Conservation (phyloP, 768 basidiomycete genomes). For the Collybia mongolica region DNA sequence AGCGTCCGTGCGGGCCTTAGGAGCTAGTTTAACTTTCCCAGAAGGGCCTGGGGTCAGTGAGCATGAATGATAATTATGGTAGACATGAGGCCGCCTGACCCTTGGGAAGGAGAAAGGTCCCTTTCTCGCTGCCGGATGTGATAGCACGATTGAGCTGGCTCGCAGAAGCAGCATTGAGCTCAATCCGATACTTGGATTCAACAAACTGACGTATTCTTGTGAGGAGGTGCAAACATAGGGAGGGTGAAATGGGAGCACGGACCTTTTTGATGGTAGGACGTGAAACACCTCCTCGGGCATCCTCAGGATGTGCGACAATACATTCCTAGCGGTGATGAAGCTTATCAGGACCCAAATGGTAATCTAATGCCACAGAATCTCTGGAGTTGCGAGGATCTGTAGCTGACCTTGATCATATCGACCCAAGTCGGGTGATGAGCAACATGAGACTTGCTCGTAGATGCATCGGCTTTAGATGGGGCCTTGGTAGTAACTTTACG, state of each 20-base stretch:
- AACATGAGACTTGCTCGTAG: constrained; percentile 34
- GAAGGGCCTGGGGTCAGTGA: constrained; percentile 22
- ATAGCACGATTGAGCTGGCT: constrained; percentile 85
- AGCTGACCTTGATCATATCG: constrained; percentile 76
- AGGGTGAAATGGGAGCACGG: constrained; percentile 13
- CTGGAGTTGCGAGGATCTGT: constrained; percentile 22
- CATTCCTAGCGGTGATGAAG: constrained; percentile 49
- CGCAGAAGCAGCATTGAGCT: constrained; percentile 68
- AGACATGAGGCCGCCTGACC: constrained; percentile 24
- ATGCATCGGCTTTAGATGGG: constrained; percentile 28
- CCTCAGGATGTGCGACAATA: constrained; percentile 69
- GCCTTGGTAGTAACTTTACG: constrained; percentile 41
- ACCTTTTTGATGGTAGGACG: constrained; percentile 83
- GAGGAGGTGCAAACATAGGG: constrained; percentile 9
- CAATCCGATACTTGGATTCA: constrained; percentile 78
- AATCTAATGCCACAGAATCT: not conserved
- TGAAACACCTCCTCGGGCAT: constrained; percentile 74
- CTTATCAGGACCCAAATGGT: constrained; percentile 13
- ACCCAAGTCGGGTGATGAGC: constrained; percentile 65
- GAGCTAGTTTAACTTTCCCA: constrained; percentile 43
- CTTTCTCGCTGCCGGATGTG: constrained; percentile 46
- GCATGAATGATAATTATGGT: constrained; percentile 5
- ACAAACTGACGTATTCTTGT: constrained; percentile 55
- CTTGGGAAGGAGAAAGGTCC: constrained; percentile 50
- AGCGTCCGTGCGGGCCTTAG: constrained; percentile 59